These are phyloP conservation scores for Comarum palustre DNA, from an alignment of 306 rosid genomes.

Conservation along the genomic window DNA sequence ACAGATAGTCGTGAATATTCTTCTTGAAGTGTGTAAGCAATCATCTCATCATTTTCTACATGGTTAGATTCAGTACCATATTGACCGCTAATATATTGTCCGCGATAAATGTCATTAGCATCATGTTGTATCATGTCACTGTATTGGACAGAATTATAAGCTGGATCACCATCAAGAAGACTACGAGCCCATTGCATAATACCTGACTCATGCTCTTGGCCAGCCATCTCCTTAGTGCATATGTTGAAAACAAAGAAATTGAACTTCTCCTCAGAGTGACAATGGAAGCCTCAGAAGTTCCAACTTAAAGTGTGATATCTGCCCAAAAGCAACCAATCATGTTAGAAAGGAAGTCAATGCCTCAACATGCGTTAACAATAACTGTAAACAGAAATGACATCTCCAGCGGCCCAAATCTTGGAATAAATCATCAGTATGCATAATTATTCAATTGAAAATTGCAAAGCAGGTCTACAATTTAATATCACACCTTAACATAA, in stretches of 20 bases:
- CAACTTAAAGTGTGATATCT: conserved; percentile 4
- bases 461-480: not conserved
- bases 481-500: not conserved
- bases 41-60: conserved; percentile 75
- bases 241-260: not conserved
- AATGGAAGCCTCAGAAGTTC: conserved; percentile 20
- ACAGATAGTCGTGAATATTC: conserved; percentile 56
- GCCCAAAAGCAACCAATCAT: conserved; percentile 18
- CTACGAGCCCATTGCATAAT: conserved; percentile 61
- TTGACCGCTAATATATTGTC: conserved; percentile 38
- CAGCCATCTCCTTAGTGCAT: conserved; percentile 41
- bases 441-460: not conserved
- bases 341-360: not conserved
- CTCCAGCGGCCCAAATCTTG: not conserved
- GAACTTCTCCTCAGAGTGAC: conserved; percentile 2
- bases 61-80: conserved; percentile 41
- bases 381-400: not conserved
- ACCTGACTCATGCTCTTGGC: conserved; percentile 57
- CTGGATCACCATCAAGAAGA: conserved; percentile 50
- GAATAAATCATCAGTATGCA: not conserved
- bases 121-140: conserved; percentile 37
- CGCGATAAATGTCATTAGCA: conserved; percentile 37
- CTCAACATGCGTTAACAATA: not conserved
- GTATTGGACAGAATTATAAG: conserved; percentile 41
- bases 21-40: conserved; percentile 76